Evolutionary conservation across 2,329 filamentous ascomycete genomes (phyloP), one percentile per base, ranked within the genome.

Genomic region (Apiospora kogelbergensis): DNA sequence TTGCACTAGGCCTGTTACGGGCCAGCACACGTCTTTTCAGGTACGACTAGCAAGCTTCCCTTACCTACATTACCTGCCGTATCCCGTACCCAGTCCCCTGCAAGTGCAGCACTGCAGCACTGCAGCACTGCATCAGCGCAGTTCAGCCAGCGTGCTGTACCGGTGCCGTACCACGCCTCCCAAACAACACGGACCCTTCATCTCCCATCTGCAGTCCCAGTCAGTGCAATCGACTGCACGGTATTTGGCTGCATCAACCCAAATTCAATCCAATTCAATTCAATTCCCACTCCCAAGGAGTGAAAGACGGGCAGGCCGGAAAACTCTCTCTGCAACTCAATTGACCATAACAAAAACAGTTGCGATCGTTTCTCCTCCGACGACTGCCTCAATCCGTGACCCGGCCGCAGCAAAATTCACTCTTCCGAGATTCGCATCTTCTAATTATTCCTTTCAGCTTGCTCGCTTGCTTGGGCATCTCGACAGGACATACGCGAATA

Each of bases 161-260:
- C 9, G n/a, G n/a, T n/a, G n/a, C n/a, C n/a, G n/a, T n/a, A 26
- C 40, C 30, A 6, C 24, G 22, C 20, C 63, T 20, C 63, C n/a
- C 42, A 26, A 30, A 41, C 26, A 42, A 44, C 63, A 65, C 63
- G 40, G 63, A 26, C 63, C 60, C 63, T 65, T 65, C 63, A 65
- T 65, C 63, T 65, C 63, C 40, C 63, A 40, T 13, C 40, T 37
- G 48, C 48, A 57, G 48, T 20, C 15, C 26, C 15, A 57, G 48
- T 57, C 26, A 57, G 30, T 57, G 30, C 48, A 57, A 30, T 57
- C 9, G 17, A 30, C 48, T 57, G 26, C 48, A 57, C 30, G 17
- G 26, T 26, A 57, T 33, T 30, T 33, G 48, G 30, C 48, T 57
- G 48, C 26, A 57, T 57, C 33, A 33, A 33, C 33, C 26, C 48